Base-by-base conservation (phyloP, 2,329 filamentous ascomycete species). In the Amesomyces nigricolor region DNA sequence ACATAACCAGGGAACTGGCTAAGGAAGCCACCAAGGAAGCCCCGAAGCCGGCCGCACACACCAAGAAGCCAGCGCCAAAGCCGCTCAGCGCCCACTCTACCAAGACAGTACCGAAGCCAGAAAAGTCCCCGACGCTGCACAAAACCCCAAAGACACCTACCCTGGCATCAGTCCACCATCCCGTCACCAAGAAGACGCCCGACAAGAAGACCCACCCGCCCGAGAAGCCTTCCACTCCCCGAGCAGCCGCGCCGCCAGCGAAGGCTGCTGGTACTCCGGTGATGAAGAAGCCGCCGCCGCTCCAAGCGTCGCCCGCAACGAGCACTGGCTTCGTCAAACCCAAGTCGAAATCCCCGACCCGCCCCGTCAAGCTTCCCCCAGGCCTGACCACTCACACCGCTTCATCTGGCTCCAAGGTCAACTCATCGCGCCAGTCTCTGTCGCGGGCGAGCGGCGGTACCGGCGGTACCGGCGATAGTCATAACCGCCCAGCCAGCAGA, bases 341-440 rank as follows among this genome's bases (percentile, higher is more conserved):
- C 8, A 85, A 83, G 66, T 71, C 78, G 40, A 85, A 82, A 68
- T 89, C 87, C 10, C 85, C 85, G 2, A 90, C 87, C 2, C 81
- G 83, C 53, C 86, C 86, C 9, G 74, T 84, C 50, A 81, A 80
- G 54, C 73, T 90, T 1, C 83, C 87, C 8, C 75, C 86, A 9
- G 84, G 85, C 55, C 73, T 90, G 30, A 86, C 78, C 22, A 83
- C 85, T 5, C 86, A 85, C 32, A 91, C 87, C 3, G 81, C 86
- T 22, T 78, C 87, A 0, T 90, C 83, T 1, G 81, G 80, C 14
- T 85, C 83, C 13, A 89, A 85, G 69, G 74, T 78, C 48, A 65
- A 66, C 17, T 62, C 64, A 10, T 60, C 67, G 2, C 67, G 72
- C 42, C 72, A 73, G 59, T 76, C 78, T 10, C 67, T 73, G 14